Conservation (phyloP, 805 yeast genomes). For the Saccharomycopsis schoenii region DNA sequence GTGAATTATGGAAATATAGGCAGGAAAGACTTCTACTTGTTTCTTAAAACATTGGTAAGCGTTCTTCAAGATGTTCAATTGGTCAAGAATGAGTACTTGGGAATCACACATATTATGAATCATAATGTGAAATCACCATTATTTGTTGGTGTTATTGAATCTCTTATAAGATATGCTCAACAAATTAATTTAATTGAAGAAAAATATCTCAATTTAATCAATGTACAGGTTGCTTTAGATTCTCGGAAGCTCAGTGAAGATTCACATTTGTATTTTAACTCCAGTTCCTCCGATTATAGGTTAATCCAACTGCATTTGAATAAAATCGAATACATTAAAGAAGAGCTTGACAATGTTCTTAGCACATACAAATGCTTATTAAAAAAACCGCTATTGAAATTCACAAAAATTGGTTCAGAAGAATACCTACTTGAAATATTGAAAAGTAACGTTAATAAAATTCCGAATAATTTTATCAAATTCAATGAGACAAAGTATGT, state of each 20-base stretch:
- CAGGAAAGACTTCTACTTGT: slow-evolving; percentile 48
- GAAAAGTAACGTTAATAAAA: slow-evolving; percentile 38
- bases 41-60: slow-evolving; percentile 37
- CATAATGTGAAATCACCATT: slow-evolving; percentile 23
- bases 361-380: slow-evolving; percentile 33
- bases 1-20: slow-evolving; percentile 50
- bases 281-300: slow-evolving; percentile 31
- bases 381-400: slow-evolving; percentile 48
- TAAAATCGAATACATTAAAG: slow-evolving; percentile 36
- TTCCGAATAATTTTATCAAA: slow-evolving; percentile 74
- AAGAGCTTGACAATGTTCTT: slow-evolving; percentile 45
- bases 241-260: slow-evolving; percentile 38
- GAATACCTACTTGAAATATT: slow-evolving; percentile 72
- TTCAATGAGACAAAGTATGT: slow-evolving; percentile 59
- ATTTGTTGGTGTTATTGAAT: slow-evolving; percentile 30
- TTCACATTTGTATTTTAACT: slow-evolving; percentile 33
- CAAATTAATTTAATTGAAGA: slow-evolving; percentile 24
- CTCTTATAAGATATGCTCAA: slow-evolving; percentile 28
- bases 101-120: neutral
- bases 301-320: slow-evolving; percentile 29
- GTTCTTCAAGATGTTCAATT: slow-evolving; percentile 26
- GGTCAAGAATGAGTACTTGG: neutral
- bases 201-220: slow-evolving; percentile 38
- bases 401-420: slow-evolving; percentile 47
- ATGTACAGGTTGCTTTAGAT: slow-evolving; percentile 38